A percentile compares a stretch with the other conserved stretches of the same genome.
Evolutionary conservation across 2,329 filamentous ascomycete species (phyloP).

Genomic region (Ophiosphaerella korrae): DNA sequence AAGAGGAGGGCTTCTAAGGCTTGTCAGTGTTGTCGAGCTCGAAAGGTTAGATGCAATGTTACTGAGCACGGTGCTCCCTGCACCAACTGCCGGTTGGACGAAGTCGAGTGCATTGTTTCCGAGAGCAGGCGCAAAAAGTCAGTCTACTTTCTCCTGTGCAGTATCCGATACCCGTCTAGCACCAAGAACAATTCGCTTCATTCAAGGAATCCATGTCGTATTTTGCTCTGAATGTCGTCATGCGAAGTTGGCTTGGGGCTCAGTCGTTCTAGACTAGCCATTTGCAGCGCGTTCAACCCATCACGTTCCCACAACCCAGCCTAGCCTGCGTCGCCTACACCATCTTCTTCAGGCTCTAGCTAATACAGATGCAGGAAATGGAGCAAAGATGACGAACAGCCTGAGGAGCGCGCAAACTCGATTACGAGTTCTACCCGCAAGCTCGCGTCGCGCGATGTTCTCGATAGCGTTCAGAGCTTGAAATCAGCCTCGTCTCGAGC

Average conservation of each 20-base stretch:
- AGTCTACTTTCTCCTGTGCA: slow-evolving; percentile 50
- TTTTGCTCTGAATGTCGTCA: slow-evolving; percentile 28
- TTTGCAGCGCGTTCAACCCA: slow-evolving; percentile 20
- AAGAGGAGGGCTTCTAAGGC: slow-evolving; percentile 91
- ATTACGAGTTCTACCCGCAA: slow-evolving; percentile 40
- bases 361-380: slow-evolving; percentile 47
- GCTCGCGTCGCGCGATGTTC: slow-evolving; percentile 45
- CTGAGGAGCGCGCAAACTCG: slow-evolving; percentile 22
- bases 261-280: slow-evolving; percentile 26
- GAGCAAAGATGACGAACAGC: slow-evolving; percentile 49
- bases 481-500: slow-evolving; percentile 34
- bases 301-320: slow-evolving; percentile 18
- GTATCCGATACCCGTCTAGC: slow-evolving; percentile 28
- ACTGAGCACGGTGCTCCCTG: slow-evolving; percentile 84
- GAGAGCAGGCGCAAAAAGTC: slow-evolving; percentile 85
- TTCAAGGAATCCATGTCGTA: slow-evolving; percentile 7
- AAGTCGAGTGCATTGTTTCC: slow-evolving; percentile 71
- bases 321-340: slow-evolving; percentile 8
- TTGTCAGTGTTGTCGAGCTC: slow-evolving; percentile 83
- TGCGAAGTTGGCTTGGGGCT: slow-evolving; percentile 19
- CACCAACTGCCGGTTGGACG: slow-evolving; percentile 83
- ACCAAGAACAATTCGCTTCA: slow-evolving; percentile 13
- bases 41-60: slow-evolving; percentile 93
- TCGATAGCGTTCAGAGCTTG: slow-evolving; percentile 42
- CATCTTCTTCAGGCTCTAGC: slow-evolving; percentile 11